phyloP scores from a whole-genome alignment of 176 grass and related monocot genomes.

The Aegilops tauschii region DNA sequence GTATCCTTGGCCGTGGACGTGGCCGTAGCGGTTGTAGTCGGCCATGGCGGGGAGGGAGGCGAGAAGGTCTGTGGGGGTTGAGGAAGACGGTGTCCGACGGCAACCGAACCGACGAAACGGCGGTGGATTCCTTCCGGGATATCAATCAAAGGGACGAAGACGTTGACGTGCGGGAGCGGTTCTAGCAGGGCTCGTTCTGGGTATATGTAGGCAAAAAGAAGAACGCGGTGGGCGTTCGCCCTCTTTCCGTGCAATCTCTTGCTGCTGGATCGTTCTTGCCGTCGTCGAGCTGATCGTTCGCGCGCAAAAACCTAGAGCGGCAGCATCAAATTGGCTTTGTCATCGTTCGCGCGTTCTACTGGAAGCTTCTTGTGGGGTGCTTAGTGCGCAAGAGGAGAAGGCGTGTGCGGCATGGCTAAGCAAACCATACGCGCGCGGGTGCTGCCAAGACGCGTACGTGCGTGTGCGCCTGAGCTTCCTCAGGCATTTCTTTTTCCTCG shows the following conservation, averaged over 20 bases:
- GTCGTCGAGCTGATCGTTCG: no score
- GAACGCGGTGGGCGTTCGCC: no score
- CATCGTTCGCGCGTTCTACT: neutral
- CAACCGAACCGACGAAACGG: neutral
- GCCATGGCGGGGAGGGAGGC: constrained; percentile 1
- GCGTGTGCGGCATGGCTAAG: constrained; percentile 15
- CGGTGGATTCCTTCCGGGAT: neutral
- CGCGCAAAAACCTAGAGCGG: neutral
- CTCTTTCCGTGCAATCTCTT: neutral
- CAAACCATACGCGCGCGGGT: neutral
- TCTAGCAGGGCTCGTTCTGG: neutral
- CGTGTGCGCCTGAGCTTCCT: neutral
- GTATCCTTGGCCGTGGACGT: neutral
- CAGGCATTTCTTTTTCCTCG: neutral
- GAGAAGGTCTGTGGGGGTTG: neutral
- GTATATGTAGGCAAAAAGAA: neutral
- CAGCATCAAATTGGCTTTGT: neutral
- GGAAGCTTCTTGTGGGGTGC: neutral
- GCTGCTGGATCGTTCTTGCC: neutral
- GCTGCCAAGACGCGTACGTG: neutral
- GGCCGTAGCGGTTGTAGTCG: constrained; percentile 45
- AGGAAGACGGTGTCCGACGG: neutral
- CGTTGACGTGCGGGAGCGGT: neutral
- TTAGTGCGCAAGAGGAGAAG: neutral
- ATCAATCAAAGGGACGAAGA: neutral